Conservation (phyloP, 257 asterid species). For the Nicotiana otophora region DNA sequence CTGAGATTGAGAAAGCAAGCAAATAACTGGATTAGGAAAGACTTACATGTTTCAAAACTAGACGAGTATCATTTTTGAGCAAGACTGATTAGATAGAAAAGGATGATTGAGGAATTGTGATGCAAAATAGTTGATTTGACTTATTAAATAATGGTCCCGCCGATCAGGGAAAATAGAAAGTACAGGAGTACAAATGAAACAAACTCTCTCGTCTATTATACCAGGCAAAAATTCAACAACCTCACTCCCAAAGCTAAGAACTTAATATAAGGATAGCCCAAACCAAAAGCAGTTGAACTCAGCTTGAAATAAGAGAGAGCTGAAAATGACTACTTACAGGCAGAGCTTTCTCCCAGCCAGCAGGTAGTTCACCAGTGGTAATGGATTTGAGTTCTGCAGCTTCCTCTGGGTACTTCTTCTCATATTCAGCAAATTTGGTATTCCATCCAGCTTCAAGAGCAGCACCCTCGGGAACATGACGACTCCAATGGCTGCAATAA, state of each 20-base stretch:
- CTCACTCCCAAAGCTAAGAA: neutral
- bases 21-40: constrained; percentile 1
- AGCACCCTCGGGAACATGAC: constrained; percentile 75
- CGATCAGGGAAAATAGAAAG: neutral
- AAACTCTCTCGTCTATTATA: neutral
- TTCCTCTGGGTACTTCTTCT: constrained; percentile 77
- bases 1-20: constrained; percentile 26
- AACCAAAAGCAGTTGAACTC: neutral
- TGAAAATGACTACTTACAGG: constrained; percentile 52
- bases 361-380: constrained; percentile 58
- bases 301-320: neutral
- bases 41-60: neutral
- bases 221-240: neutral
- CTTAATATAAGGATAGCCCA: neutral
- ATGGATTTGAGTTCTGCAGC: constrained; percentile 71
- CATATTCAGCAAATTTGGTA: constrained; percentile 77
- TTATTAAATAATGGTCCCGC: neutral
- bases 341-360: constrained; percentile 82
- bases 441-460: constrained; percentile 88
- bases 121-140: neutral
- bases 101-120: neutral
- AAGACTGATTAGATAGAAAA: neutral
- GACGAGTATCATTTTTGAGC: neutral
- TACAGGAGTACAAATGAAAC: neutral
- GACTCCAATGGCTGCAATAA: constrained; percentile 81